These are phyloP conservation scores for Colletotrichum gloeosporioides DNA, from an alignment of 2,329 filamentous ascomycete species.

Conservation along the genomic window DNA sequence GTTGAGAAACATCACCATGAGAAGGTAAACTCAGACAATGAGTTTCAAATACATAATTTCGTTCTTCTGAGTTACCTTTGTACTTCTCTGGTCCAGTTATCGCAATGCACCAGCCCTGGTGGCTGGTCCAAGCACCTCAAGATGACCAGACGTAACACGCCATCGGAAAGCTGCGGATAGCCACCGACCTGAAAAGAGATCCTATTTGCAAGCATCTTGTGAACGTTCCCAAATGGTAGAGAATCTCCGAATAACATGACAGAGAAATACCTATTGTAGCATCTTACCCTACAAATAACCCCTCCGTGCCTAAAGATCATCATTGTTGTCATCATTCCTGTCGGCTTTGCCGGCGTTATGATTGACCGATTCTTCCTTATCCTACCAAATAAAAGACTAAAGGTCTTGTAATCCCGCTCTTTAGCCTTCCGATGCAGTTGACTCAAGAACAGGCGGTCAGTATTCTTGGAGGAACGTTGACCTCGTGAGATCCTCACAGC, in stretches of 20 bases:
- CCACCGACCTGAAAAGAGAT: accelerated
- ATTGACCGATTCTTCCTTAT: neutral
- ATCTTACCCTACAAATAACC: neutral
- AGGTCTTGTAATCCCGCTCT: neutral
- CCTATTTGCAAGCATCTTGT: neutral
- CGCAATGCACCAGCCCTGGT: neutral
- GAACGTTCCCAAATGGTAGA: neutral
- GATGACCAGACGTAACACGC: neutral
- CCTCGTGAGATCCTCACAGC: too few species aligned
- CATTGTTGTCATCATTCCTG: neutral
- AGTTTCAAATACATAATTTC: neutral
- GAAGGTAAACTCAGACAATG: neutral
- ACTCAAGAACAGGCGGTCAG: neutral
- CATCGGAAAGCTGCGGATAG: neutral
- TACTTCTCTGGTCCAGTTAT: too few species aligned
- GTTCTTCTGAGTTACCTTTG: neutral
- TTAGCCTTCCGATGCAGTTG: neutral
- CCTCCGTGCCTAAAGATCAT: neutral
- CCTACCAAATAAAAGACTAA: neutral
- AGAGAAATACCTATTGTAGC: neutral
- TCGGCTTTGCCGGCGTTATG: neutral
- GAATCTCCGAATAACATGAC: accelerated
- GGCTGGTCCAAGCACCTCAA: accelerated
- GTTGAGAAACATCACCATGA: neutral
- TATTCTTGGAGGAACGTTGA: too few species aligned